Evolutionary conservation across 768 basidiomycete species (phyloP), one percentile per base, ranked within the genome.

Genomic region (Sporobolomyces phaffii): DNA sequence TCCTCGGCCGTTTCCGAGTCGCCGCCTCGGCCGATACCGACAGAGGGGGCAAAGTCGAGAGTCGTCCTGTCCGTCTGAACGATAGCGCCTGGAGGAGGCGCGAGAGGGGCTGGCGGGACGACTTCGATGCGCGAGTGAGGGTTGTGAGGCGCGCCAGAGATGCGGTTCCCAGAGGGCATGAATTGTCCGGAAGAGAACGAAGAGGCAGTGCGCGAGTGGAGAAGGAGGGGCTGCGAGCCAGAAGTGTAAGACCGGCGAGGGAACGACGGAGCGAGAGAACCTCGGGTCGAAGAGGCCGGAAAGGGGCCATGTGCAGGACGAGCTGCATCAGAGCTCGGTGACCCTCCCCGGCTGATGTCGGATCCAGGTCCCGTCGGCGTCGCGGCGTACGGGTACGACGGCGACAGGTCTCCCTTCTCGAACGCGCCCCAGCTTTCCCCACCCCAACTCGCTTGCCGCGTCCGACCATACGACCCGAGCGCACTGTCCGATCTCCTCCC

Each of bases 101-200:
- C 83, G 22, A 90, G 81, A 2, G 87, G 88, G 1, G 83, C 76
- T 0, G 88, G 88, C 5, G 88, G 79, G 20, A 90, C 77, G 58
- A 89, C 84, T 72, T 88, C 83, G 59, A 89, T 77, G 60, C 81
- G 81, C 74, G 81, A 86, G 63, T 83, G 81, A 0, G 82, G 83
- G 8, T 80, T 80, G 74, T 89, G 87, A 26, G 87, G 87, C 2
- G 81, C 76, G 38, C 86, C 86, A 22, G 83, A 81, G 29, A 84
- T 73, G 29, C 78, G 67, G 44, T 61, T 67, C 53, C 56, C 63
- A 2, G 64, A 65, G 17, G 64, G 57, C 40, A 62, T 33, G 24
- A 28, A 26, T 40, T 44, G 60, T 18, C 31, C 40, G 7, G 60
- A 62, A 14, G 49, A 44, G 43, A 48, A 60, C 28, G 61, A 62